Percentiles rank a stretch among this genome's conserved stretches.
phyloP scores from a whole-genome alignment of 495 filamentous ascomycete species.

The Penicillium antarcticum region DNA sequence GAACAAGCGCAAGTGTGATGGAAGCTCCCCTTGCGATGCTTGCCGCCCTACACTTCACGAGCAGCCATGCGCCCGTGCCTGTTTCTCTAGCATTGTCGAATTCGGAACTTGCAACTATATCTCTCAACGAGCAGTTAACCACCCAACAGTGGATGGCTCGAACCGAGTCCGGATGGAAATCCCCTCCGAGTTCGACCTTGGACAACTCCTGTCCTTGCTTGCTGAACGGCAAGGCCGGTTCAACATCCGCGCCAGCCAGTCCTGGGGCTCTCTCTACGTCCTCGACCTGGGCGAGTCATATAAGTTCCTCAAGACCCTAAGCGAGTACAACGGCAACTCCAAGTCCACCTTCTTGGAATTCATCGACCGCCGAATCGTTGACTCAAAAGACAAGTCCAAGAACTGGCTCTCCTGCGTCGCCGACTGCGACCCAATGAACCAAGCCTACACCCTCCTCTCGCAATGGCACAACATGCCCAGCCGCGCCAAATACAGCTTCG shows the following conservation, averaged over 20 bases:
- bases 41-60: slow-evolving; percentile 46
- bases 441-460: slow-evolving; percentile 41
- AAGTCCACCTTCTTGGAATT: slow-evolving; percentile 46
- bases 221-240: slow-evolving; percentile 42
- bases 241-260: slow-evolving; percentile 47
- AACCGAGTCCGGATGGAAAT: slow-evolving; percentile 40
- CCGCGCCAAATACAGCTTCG: slow-evolving; percentile 44
- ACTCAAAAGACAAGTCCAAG: slow-evolving; percentile 48
- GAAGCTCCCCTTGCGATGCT: slow-evolving; percentile 46
- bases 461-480: slow-evolving; percentile 54
- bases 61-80: slow-evolving; percentile 46
- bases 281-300: slow-evolving; percentile 44
- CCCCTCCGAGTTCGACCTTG: slow-evolving; percentile 40
- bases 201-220: slow-evolving; percentile 40
- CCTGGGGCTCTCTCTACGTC: slow-evolving; percentile 43
- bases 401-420: slow-evolving; percentile 47
- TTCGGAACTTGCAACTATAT: slow-evolving; percentile 51
- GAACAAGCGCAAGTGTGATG: slow-evolving; percentile 52
- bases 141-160: slow-evolving; percentile 34
- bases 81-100: slow-evolving; percentile 50
- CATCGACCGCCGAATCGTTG: slow-evolving; percentile 45
- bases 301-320: slow-evolving; percentile 41
- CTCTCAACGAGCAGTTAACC: slow-evolving; percentile 49
- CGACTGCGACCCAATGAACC: slow-evolving; percentile 44
- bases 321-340: slow-evolving; percentile 46